Percentiles rank a stretch among this genome's conserved stretches.
phyloP scores from a whole-genome alignment of 164 flowering plant species.

The Umbellularia californica region DNA sequence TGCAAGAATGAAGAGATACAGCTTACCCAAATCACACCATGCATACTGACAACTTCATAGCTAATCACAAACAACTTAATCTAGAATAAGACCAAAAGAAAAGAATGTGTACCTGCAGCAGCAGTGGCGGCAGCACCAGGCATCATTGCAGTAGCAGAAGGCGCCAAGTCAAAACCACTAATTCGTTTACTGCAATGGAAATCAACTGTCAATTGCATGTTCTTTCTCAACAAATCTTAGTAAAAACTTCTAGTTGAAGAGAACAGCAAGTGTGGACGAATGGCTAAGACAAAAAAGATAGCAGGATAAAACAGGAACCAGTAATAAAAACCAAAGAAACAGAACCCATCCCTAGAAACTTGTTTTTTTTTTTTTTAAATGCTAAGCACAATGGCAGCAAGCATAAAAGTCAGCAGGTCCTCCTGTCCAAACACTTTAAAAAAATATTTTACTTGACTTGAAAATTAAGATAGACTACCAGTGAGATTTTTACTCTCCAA shows the following conservation, averaged over 20 bases:
- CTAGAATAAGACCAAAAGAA: neutral
- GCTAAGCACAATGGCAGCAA: no score
- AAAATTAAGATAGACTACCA: no score
- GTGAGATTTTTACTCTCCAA: no score
- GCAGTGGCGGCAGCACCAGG: constrained; percentile 38
- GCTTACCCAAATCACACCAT: constrained; percentile 80
- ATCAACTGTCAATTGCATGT: neutral
- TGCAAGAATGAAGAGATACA: constrained; percentile 21
- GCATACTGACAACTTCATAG: constrained; percentile 59
- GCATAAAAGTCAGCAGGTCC: no score
- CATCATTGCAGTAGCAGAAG: constrained; percentile 71
- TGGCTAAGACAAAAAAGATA: neutral
- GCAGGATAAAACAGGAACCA: neutral
- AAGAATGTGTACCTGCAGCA: constrained; percentile 47
- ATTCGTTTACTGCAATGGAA: constrained; percentile 63
- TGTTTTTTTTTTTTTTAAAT: no score
- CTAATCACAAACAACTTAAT: constrained; percentile 35
- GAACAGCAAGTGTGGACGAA: neutral
- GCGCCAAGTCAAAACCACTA: constrained; percentile 97
- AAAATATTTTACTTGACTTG: no score
- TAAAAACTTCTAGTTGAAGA: neutral
- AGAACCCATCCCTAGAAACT: neutral
- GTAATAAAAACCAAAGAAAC: constrained; percentile 2
- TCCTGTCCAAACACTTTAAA: no score
- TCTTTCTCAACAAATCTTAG: no score